Evolutionary conservation across 768 basidiomycete species (phyloP), one percentile per base, ranked within the genome.

Genomic region (Megacollybia marginata): DNA sequence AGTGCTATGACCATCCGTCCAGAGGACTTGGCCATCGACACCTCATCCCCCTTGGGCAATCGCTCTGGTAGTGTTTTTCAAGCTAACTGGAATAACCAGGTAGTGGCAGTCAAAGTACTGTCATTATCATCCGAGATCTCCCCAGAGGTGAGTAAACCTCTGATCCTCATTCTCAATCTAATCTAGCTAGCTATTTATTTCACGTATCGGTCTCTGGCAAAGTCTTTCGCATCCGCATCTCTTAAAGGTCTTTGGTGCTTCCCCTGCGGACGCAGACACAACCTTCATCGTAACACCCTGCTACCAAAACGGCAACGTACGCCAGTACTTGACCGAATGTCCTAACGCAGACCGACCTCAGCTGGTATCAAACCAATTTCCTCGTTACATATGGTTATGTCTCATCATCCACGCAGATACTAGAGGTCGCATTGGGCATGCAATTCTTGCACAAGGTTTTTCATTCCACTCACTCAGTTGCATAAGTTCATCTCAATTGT

Each of bases 341-440:
- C 55, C 59, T 6, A 31, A 52, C 13, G 46, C 47, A 3, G 57
- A 62, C 53, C 55, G 62, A 15, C 44, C 52, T 2, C 51, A 48
- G 48, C 48, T 62, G 11, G 62, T 62, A 44, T 28, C 34, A 16
- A 38, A 19, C n/a, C 33, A 5, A 11, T 50, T 23, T 8, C 8
- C 3, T 1, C 33, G 10, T 53, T 46, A n/a, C 18, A 16, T 46
- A 20, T n/a, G n/a, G 33, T 35, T 47, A 16, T 2, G 12, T 48
- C 32, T 16, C 31, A 47, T 18, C 36, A 12, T n/a, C 23, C 9
- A 20, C 18, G 38, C 31, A 63, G 62, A 51, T 59, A 36, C 51
- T 50, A 33, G 56, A 63, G 44, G 43, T 51, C 23, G 59, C 54
- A 1, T 38, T 55, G 5, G 62, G 62, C n/a, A 62, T 62, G 59